Evolutionary conservation across 2,329 filamentous ascomycete species (phyloP).

Genomic region (Alternaria sp.): DNA sequence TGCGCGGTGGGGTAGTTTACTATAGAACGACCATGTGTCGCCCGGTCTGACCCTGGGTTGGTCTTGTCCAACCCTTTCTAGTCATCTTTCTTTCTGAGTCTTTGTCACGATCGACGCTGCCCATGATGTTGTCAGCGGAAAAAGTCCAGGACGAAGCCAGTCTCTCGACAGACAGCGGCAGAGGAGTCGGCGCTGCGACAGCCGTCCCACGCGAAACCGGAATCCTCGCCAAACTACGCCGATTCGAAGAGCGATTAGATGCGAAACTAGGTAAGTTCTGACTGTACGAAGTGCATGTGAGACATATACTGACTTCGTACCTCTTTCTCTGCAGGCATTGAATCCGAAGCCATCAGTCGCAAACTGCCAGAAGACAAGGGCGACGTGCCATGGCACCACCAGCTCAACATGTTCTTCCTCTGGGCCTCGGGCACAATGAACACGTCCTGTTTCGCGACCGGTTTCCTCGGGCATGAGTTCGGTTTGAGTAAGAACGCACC

Average conservation of each 20-base stretch:
- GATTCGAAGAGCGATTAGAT: constrained; percentile 28
- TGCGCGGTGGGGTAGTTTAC: not conserved
- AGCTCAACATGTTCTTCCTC: constrained; percentile 49
- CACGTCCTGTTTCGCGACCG: constrained; percentile 48
- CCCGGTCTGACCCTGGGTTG: not conserved
- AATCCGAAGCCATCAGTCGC: constrained; percentile 31
- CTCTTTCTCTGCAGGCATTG: constrained; percentile 11
- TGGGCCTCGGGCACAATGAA: constrained; percentile 54
- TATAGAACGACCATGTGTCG: constrained; percentile 1
- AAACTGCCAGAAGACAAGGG: constrained; percentile 37
- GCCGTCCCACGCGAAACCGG: constrained; percentile 16
- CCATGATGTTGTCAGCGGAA: constrained; percentile 5
- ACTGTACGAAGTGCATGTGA: not conserved
- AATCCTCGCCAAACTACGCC: constrained; percentile 22
- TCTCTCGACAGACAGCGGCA: constrained; percentile 14
- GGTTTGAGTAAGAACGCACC: constrained; percentile 44
- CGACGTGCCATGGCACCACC: constrained; percentile 34
- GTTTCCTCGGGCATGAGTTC: constrained; percentile 58
- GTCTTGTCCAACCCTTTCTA: constrained; percentile 1
- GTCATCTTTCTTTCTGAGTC: not conserved
- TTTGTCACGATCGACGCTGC: not conserved
- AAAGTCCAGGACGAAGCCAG: constrained; percentile 21
- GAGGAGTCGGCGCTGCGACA: not conserved
- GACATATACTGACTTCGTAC: not conserved
- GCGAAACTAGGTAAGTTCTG: constrained; percentile 15